phyloP scores from a whole-genome alignment of 345 rosid species.

The Dipteronia dyeriana region DNA sequence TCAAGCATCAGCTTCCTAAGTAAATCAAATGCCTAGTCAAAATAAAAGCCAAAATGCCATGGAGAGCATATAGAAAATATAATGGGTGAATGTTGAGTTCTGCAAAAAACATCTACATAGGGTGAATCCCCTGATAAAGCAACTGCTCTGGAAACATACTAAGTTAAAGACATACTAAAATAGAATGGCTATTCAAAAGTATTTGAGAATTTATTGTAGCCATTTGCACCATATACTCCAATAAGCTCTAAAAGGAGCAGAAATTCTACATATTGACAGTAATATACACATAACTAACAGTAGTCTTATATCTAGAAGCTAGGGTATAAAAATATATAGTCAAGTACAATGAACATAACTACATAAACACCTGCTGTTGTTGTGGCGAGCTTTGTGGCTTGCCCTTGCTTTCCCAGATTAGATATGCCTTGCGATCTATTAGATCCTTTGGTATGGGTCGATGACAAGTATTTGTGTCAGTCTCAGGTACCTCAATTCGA shows the following conservation, averaged over 20 bases:
- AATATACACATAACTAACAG: not conserved
- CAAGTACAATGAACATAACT: slow-evolving; percentile 7
- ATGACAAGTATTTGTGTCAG: slow-evolving; percentile 28
- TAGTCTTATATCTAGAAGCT: not conserved
- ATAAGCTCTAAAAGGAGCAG: not conserved
- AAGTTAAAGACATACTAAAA: not conserved
- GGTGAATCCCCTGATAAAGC: not conserved
- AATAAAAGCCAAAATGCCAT: not conserved
- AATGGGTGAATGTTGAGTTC: not conserved
- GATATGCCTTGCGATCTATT: slow-evolving; percentile 52
- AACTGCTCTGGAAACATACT: not conserved
- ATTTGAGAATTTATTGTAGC: not conserved
- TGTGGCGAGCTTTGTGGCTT: slow-evolving; percentile 43
- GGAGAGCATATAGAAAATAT: not conserved
- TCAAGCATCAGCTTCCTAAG: slow-evolving; percentile 4
- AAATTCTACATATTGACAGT: not conserved
- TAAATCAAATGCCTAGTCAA: not conserved
- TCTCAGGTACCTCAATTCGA: slow-evolving; percentile 55
- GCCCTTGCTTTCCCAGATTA: slow-evolving; percentile 59
- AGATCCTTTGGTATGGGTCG: slow-evolving; percentile 44
- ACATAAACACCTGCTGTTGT: slow-evolving; percentile 50
- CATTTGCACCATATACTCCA: not conserved
- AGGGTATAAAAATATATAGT: not conserved
- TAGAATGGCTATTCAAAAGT: not conserved
- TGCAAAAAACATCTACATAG: not conserved